These are phyloP conservation scores for Madurella fahalii DNA, from an alignment of 2,329 filamentous ascomycete species.

Conservation along the genomic window DNA sequence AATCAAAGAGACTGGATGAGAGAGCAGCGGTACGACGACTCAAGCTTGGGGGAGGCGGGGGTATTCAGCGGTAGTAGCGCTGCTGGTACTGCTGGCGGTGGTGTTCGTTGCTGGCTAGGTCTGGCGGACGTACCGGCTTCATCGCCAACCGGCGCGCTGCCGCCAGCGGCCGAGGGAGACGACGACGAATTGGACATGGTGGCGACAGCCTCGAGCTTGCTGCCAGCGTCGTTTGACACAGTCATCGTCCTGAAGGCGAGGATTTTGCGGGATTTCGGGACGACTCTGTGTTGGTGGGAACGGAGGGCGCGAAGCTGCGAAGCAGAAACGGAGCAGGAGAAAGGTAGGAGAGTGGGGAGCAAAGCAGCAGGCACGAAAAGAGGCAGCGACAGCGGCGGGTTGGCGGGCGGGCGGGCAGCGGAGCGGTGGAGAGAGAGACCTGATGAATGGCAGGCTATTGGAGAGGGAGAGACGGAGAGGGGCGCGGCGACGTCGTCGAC, in stretches of 20 bases:
- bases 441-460: slow-evolving; percentile 16
- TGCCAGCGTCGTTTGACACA: slow-evolving; percentile 23
- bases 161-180: slow-evolving; percentile 22
- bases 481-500: slow-evolving; percentile 19
- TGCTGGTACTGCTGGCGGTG: not conserved
- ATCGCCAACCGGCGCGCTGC: slow-evolving; percentile 23
- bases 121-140: slow-evolving; percentile 28
- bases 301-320: not conserved
- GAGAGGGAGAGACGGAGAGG: slow-evolving; percentile 22
- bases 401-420: slow-evolving; percentile 7
- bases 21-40: not conserved
- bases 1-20: not conserved
- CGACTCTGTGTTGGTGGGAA: slow-evolving; percentile 12
- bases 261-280: slow-evolving; percentile 2
- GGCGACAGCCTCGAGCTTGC: slow-evolving; percentile 24
- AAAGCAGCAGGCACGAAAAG: slow-evolving; percentile 9
- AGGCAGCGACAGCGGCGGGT: slow-evolving; percentile 22
- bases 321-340: slow-evolving; percentile 5
- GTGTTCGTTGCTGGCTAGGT: not conserved
- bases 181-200: slow-evolving; percentile 29
- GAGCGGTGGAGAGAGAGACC: slow-evolving; percentile 14
- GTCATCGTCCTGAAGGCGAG: slow-evolving; percentile 23
- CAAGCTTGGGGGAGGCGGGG: not conserved
- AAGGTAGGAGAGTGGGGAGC: slow-evolving; percentile 14
- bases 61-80: not conserved